phyloP scores from a whole-genome alignment of 257 asterid species.

The Ilex asprella region DNA sequence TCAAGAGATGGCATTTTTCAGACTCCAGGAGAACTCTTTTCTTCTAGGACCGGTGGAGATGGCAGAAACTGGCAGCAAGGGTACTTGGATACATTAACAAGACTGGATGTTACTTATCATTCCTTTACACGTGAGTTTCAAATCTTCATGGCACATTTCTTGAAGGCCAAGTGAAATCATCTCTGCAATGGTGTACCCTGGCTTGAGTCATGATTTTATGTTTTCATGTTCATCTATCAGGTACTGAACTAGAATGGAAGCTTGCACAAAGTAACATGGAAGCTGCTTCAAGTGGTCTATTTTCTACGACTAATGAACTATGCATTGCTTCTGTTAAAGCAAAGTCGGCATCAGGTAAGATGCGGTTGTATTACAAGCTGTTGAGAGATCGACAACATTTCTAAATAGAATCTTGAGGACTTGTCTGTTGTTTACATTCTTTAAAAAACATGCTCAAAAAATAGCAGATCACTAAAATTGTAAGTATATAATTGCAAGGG shows the following conservation, averaged over 20 bases:
- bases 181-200: not conserved
- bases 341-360: conserved; percentile 80
- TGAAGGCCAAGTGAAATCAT: too few relatives aligned
- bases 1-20: conserved; percentile 79
- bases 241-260: conserved; percentile 95
- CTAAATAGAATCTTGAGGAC: too few relatives aligned
- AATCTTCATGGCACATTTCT: not conserved
- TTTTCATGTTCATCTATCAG: conserved; percentile 35
- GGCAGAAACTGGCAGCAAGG: conserved; percentile 86
- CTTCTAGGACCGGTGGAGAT: conserved; percentile 53
- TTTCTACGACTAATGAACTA: conserved; percentile 82
- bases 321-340: conserved; percentile 65
- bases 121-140: conserved; percentile 69
- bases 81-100: conserved; percentile 59
- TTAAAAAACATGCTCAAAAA: too few relatives aligned
- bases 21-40: conserved; percentile 41
- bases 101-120: conserved; percentile 73
- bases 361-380: not conserved
- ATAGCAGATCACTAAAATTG: too few relatives aligned
- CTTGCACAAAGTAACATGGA: conserved; percentile 86
- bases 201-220: not conserved
- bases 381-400: too few relatives aligned
- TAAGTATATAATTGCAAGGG: too few relatives aligned
- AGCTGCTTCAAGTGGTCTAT: conserved; percentile 79
- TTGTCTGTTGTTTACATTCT: too few relatives aligned